Evolutionary conservation across 208 protist species (phyloP).

Genomic region (Leishmania gerbilli): DNA sequence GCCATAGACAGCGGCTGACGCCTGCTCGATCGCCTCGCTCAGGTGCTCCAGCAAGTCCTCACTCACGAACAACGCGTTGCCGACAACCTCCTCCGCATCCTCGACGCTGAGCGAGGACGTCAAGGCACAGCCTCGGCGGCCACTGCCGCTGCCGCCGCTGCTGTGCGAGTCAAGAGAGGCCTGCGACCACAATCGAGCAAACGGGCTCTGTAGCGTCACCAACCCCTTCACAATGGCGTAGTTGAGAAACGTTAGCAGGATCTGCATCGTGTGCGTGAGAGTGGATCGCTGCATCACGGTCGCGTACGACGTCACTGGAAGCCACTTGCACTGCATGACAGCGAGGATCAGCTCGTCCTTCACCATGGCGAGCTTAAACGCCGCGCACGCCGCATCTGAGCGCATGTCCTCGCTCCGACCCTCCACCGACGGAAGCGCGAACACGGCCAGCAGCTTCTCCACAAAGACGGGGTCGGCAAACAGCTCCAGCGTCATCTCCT

Average conservation of each 20-base stretch:
- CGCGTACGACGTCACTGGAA: constrained; percentile 57
- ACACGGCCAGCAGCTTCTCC: constrained; percentile 66
- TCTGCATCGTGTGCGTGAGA: constrained; percentile 64
- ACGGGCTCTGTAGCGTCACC: constrained; percentile 54
- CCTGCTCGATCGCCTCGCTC: constrained; percentile 52
- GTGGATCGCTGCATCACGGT: constrained; percentile 40
- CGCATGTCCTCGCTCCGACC: constrained; percentile 82
- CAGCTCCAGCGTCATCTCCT: constrained; percentile 40
- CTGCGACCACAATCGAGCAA: constrained; percentile 41
- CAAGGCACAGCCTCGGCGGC: constrained; percentile 12
- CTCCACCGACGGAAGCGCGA: constrained; percentile 41
- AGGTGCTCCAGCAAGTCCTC: constrained; percentile 27
- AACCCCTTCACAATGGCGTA: constrained; percentile 62
- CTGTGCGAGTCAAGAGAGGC: constrained; percentile 22
- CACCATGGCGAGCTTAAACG: constrained; percentile 70
- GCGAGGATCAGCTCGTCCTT: constrained; percentile 64
- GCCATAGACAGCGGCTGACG: constrained; percentile 57
- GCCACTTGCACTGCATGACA: constrained; percentile 50
- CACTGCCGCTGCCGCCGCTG: constrained; percentile 22
- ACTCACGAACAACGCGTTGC: constrained; percentile 29
- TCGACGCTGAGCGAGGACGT: constrained; percentile 20
- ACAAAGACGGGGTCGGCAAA: constrained; percentile 66
- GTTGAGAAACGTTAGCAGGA: constrained; percentile 82
- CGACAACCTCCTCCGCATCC: constrained; percentile 27
- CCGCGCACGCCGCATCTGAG: constrained; percentile 78